A percentile compares a stretch with the other conserved stretches of the same genome.
Conservation (phyloP, 495 filamentous ascomycete species). For the Aspergillus funiculosus region DNA sequence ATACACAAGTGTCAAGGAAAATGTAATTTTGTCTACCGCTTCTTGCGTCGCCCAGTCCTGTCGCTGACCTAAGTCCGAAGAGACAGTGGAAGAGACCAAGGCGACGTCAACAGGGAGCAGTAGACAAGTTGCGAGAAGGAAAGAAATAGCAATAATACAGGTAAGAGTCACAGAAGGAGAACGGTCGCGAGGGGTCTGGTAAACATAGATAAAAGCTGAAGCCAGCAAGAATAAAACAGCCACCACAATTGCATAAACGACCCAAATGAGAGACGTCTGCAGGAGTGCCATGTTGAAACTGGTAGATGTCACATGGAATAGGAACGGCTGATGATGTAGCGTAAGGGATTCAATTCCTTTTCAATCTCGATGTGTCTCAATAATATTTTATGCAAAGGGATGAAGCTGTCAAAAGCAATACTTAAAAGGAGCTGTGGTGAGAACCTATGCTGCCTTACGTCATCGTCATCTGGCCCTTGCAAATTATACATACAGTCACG, state of each 20-base stretch:
- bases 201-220: slow-evolving; percentile 74
- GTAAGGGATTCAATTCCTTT: neutral
- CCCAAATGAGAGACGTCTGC: slow-evolving; percentile 83
- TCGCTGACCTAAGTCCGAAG: slow-evolving; percentile 67
- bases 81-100: slow-evolving; percentile 81
- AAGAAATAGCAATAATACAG: slow-evolving; percentile 76
- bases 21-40: slow-evolving; percentile 66
- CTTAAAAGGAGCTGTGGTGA: neutral
- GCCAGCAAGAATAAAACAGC: slow-evolving; percentile 63
- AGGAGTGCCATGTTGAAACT: slow-evolving; percentile 57
- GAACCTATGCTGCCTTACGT: slow-evolving; percentile 14
- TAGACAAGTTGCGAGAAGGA: slow-evolving; percentile 85
- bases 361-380: neutral
- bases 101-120: slow-evolving; percentile 94
- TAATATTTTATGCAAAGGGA: neutral
- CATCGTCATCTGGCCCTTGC: too few relatives aligned
- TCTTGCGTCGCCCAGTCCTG: slow-evolving; percentile 91
- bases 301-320: slow-evolving; percentile 12
- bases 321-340: neutral
- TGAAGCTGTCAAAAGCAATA: neutral
- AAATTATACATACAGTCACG: slow-evolving; percentile 7
- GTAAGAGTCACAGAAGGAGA: slow-evolving; percentile 73
- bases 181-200: slow-evolving; percentile 83
- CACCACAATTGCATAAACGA: slow-evolving; percentile 78
- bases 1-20: slow-evolving; percentile 80